phyloP scores from a whole-genome alignment of 176 grass and related monocot genomes.

The Alloteropsis semialata region DNA sequence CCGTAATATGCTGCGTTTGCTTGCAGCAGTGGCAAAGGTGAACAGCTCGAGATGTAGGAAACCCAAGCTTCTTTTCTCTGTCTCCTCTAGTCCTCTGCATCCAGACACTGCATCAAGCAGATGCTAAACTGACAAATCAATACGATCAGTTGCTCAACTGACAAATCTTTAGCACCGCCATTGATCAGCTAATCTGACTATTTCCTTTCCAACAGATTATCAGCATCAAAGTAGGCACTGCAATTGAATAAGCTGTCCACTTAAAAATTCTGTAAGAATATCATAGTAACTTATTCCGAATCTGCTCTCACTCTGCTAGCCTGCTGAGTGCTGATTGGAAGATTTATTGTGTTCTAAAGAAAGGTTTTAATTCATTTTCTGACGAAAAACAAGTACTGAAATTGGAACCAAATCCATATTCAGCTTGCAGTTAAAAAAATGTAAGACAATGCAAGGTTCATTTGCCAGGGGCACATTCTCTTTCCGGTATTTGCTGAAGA shows the following conservation, averaged over 20 bases:
- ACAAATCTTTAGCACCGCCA: neutral
- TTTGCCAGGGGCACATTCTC: neutral
- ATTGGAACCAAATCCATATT: neutral
- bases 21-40: slow-evolving; percentile 39
- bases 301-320: neutral
- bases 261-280: neutral
- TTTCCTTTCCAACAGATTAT: neutral
- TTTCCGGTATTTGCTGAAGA: neutral
- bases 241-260: neutral
- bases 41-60: slow-evolving; percentile 35
- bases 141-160: neutral
- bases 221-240: neutral
- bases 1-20: slow-evolving; percentile 31
- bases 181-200: neutral
- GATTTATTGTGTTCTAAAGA: neutral
- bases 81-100: neutral
- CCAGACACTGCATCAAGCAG: neutral
- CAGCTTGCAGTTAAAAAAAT: neutral
- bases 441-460: no score
- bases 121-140: no score
- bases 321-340: neutral
- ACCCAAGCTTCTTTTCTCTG: neutral
- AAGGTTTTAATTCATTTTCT: neutral
- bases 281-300: neutral
- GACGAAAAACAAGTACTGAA: neutral